Percentiles rank a stretch among this genome's conserved stretches.
These are phyloP conservation scores for Cokeromyces recurvatus DNA, from an alignment of 371 early-diverging fungal species.

Conservation along the genomic window DNA sequence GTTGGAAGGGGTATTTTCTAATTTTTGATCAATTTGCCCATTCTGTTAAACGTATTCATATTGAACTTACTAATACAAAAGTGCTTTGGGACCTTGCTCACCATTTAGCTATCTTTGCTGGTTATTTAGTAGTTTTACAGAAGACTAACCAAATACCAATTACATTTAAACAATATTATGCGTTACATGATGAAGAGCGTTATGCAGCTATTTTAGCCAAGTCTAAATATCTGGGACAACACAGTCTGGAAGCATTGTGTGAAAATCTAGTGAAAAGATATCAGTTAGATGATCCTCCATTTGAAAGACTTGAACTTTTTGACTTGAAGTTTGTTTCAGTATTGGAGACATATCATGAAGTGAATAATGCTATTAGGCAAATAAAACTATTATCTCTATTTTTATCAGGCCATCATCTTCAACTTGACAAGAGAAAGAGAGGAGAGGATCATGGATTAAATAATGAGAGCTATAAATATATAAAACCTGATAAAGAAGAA, in stretches of 20 bases:
- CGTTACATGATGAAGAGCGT: slow-evolving; percentile 22
- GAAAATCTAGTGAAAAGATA: no score
- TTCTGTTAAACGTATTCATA: slow-evolving; percentile 28
- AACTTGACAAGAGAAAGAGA: no score
- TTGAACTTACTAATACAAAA: not conserved
- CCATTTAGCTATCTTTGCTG: slow-evolving; percentile 37
- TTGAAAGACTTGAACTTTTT: slow-evolving; percentile 28
- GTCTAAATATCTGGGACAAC: slow-evolving; percentile 24
- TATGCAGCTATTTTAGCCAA: slow-evolving; percentile 10
- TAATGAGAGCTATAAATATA: no score
- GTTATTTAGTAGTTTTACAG: slow-evolving; percentile 31
- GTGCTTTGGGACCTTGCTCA: slow-evolving; percentile 16
- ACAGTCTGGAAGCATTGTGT: no score
- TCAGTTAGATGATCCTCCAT: slow-evolving; percentile 39
- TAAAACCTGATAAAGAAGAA: no score
- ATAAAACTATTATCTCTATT: no score
- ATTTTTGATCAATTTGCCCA: slow-evolving; percentile 47
- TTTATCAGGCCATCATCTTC: no score
- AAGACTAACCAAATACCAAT: slow-evolving; percentile 36
- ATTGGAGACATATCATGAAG: no score
- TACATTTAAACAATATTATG: slow-evolving; percentile 38
- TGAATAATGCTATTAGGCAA: no score
- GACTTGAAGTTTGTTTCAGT: slow-evolving; percentile 12
- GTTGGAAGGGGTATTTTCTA: slow-evolving; percentile 31
- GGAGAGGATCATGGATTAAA: no score